These are phyloP conservation scores for Claviceps monticola DNA, from an alignment of 2,329 filamentous ascomycete genomes.

Conservation along the genomic window DNA sequence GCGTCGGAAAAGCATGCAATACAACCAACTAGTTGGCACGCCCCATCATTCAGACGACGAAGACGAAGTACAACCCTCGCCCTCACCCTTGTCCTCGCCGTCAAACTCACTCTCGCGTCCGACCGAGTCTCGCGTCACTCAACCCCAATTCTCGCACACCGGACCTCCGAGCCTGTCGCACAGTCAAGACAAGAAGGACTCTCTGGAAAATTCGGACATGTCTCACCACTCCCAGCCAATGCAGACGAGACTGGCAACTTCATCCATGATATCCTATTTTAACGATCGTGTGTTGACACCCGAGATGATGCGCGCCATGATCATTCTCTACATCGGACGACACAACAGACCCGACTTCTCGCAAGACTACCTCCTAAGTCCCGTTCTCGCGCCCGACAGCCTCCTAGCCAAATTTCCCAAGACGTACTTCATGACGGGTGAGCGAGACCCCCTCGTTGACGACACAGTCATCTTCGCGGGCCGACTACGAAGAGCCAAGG, in stretches of 20 bases:
- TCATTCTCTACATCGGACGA: conserved; percentile 90
- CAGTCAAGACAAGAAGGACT: conserved; percentile 7
- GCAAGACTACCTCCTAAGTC: conserved; percentile 81
- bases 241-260: conserved; percentile 79
- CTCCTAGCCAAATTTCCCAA: conserved; percentile 82
- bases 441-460: conserved; percentile 88
- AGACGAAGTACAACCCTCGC: conserved; percentile 27
- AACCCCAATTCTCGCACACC: conserved; percentile 36
- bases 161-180: conserved; percentile 22
- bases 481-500: conserved; percentile 66
- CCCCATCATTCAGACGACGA: conserved; percentile 71
- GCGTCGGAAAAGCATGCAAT: conserved; percentile 76
- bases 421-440: conserved; percentile 85
- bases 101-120: too few relatives aligned
- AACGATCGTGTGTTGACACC: conserved; percentile 89
- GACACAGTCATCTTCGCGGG: conserved; percentile 96
- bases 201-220: conserved; percentile 11
- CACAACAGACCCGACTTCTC: conserved; percentile 87
- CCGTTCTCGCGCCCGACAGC: conserved; percentile 74
- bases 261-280: conserved; percentile 96
- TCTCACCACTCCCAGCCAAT: conserved; percentile 46
- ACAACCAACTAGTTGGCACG: conserved; percentile 69
- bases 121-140: conserved; percentile 17
- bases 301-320: conserved; percentile 99
- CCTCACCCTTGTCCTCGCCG: too few relatives aligned